A percentile compares a stretch with the other conserved stretches of the same genome.
Evolutionary conservation across 1,139 yeast species (phyloP).

Genomic region (Barnettozyma hawaiiensis): DNA sequence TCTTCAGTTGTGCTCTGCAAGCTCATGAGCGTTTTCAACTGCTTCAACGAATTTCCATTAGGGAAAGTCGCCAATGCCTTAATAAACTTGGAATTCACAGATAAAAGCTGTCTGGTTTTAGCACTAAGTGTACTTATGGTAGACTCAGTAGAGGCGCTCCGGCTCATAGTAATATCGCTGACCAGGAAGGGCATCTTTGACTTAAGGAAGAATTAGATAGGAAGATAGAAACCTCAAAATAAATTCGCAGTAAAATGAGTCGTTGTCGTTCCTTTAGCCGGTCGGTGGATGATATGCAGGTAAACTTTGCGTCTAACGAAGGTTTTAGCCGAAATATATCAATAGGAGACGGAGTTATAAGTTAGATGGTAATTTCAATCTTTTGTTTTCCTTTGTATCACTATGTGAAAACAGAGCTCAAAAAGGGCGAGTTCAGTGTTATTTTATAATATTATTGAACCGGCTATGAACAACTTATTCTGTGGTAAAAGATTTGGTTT

Average conservation of each 20-base stretch:
- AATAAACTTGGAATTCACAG: conserved; percentile 2
- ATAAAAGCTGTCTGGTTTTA: conserved; percentile 1
- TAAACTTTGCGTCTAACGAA: neutral
- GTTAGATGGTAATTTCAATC: no score
- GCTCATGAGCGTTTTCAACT: conserved; percentile 1
- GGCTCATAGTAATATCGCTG: conserved; percentile 1
- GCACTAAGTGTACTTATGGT: neutral
- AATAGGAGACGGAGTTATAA: no score
- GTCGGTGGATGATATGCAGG: no score
- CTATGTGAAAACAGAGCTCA: neutral
- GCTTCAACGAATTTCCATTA: neutral
- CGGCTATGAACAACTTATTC: no score
- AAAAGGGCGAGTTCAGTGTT: neutral
- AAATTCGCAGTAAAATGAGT: neutral
- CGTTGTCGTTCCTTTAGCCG: neutral
- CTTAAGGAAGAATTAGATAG: neutral
- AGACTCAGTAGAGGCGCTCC: neutral
- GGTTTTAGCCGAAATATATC: no score
- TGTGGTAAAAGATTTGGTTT: no score
- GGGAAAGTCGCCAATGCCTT: conserved; percentile 3
- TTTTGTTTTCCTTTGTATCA: no score
- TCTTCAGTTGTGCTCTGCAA: neutral
- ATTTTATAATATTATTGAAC: no score
- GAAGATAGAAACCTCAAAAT: neutral
- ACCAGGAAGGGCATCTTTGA: conserved; percentile 5